Evolutionary conservation across 1,139 yeast species (phyloP).

Genomic region (Yamadazyma aaseri): DNA sequence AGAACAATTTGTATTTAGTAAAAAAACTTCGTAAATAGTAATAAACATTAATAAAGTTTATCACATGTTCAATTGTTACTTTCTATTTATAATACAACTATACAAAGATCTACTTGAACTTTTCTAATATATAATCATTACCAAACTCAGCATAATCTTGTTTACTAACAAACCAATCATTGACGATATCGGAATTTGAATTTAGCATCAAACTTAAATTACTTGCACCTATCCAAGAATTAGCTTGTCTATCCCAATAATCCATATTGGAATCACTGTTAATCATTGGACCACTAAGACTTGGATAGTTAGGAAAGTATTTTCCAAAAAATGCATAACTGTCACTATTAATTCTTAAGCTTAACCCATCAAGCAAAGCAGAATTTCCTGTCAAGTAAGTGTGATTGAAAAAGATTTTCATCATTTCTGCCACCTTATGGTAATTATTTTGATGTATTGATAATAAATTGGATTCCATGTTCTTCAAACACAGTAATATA

Average conservation of each 20-base stretch:
- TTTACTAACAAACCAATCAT: slow-evolving; percentile 54
- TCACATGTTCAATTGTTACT: not conserved
- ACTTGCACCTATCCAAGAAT: slow-evolving; percentile 69
- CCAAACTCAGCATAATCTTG: slow-evolving; percentile 63
- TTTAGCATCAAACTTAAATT: slow-evolving; percentile 55
- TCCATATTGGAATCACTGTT: slow-evolving; percentile 24
- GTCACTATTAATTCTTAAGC: slow-evolving; percentile 61
- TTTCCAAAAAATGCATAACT: slow-evolving; percentile 44
- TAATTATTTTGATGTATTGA: slow-evolving; percentile 26
- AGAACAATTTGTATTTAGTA: slow-evolving; percentile 1
- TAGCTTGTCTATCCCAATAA: slow-evolving; percentile 53
- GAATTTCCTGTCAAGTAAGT: slow-evolving; percentile 68
- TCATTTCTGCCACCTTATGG: slow-evolving; percentile 38
- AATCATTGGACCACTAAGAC: slow-evolving; percentile 4
- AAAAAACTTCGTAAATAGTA: slow-evolving; percentile 2
- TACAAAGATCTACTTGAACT: slow-evolving; percentile 38
- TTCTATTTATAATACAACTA: slow-evolving; percentile 1
- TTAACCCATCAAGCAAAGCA: slow-evolving; percentile 58
- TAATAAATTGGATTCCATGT: slow-evolving; percentile 31
- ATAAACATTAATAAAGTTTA: not conserved
- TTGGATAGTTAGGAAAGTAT: slow-evolving; percentile 47
- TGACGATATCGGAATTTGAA: slow-evolving; percentile 41
- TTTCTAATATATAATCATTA: slow-evolving; percentile 54
- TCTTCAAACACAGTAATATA: slow-evolving; percentile 38
- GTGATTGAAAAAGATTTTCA: slow-evolving; percentile 49